Evolutionary conservation across 2,329 filamentous ascomycete species (phyloP).

Genomic region (Ilyonectria robusta): DNA sequence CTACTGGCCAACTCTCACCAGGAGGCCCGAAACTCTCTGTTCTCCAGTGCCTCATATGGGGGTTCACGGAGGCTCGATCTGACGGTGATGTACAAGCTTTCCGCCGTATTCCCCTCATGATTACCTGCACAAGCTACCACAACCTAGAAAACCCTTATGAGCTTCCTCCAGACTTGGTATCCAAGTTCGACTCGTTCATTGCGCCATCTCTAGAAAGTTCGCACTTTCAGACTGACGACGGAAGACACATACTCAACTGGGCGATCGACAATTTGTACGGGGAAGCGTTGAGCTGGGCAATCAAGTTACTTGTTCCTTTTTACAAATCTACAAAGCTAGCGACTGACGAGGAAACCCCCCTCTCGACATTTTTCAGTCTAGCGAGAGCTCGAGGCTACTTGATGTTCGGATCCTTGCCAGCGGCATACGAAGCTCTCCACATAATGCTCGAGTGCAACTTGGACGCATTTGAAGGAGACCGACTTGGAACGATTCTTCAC

Average conservation of each 20-base stretch:
- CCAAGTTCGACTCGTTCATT: conserved; percentile 1
- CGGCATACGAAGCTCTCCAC: neutral
- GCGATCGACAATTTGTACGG: conserved; percentile 15
- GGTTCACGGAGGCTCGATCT: neutral
- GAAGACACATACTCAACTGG: conserved; percentile 15
- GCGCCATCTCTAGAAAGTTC: no score
- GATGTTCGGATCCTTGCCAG: conserved; percentile 14
- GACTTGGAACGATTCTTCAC: neutral
- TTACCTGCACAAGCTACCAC: no score
- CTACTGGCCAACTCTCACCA: neutral
- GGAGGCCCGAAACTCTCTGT: neutral
- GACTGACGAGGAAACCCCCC: neutral
- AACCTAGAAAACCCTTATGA: neutral
- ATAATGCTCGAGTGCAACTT: neutral
- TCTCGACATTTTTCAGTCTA: conserved; percentile 9
- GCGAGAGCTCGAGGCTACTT: conserved; percentile 5
- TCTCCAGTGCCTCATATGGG: conserved; percentile 22
- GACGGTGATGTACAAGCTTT: neutral
- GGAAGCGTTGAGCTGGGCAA: conserved; percentile 4
- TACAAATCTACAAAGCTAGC: neutral
- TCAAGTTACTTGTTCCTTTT: neutral
- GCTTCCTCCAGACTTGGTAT: no score
- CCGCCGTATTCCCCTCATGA: no score
- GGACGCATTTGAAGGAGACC: neutral
- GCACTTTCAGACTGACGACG: neutral